Evolutionary conservation across 2,329 filamentous ascomycete genomes (phyloP).

Genomic region (Plenodomus lindquistii): DNA sequence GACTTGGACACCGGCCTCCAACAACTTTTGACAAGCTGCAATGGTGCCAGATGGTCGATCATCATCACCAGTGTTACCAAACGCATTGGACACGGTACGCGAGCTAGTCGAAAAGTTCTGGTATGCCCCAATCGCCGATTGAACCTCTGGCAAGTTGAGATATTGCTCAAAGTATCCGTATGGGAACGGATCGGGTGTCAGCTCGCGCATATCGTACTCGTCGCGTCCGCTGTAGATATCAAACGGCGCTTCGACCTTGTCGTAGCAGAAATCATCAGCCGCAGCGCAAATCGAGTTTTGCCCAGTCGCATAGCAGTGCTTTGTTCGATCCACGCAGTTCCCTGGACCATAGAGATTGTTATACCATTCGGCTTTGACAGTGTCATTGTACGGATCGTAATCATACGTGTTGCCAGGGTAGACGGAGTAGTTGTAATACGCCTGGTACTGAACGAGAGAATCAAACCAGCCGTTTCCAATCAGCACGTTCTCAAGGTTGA

Average conservation of each 20-base stretch:
- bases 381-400: slow-evolving; percentile 56
- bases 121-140: slow-evolving; percentile 62
- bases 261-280: slow-evolving; percentile 61
- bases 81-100: slow-evolving; percentile 50
- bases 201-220: slow-evolving; percentile 64
- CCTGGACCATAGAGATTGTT: slow-evolving; percentile 64
- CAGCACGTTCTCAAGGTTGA: slow-evolving; percentile 55
- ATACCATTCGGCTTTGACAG: slow-evolving; percentile 56
- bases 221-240: slow-evolving; percentile 59
- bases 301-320: slow-evolving; percentile 58
- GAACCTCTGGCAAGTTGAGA: slow-evolving; percentile 59
- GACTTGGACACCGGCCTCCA: slow-evolving; percentile 48
- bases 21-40: slow-evolving; percentile 45
- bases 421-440: slow-evolving; percentile 63
- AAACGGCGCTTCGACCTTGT: slow-evolving; percentile 57
- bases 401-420: slow-evolving; percentile 62
- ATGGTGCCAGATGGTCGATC: slow-evolving; percentile 50
- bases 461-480: slow-evolving; percentile 65
- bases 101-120: slow-evolving; percentile 60
- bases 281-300: slow-evolving; percentile 55
- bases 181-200: slow-evolving; percentile 61
- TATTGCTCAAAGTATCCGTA: slow-evolving; percentile 60
- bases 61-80: slow-evolving; percentile 56
- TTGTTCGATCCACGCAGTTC: slow-evolving; percentile 63
- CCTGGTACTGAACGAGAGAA: slow-evolving; percentile 59